These are phyloP conservation scores for Lactifluus pinguis DNA, from an alignment of 768 basidiomycete genomes.

Conservation along the genomic window DNA sequence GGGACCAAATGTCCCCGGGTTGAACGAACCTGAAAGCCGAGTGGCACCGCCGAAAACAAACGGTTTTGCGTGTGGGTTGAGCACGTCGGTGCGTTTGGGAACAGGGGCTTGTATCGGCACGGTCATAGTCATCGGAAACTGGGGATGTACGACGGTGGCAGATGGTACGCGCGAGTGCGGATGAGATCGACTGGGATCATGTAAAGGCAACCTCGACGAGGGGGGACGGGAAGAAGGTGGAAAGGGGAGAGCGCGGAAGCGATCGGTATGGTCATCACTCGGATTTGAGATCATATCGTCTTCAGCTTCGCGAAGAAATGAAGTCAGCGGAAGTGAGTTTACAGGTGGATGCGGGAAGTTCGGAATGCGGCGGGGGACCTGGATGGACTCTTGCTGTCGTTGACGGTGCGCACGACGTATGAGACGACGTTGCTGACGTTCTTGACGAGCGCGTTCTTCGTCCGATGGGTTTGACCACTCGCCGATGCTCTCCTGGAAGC, in stretches of 20 bases:
- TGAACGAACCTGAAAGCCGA: conserved; percentile 30
- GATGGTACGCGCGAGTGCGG: conserved; percentile 49
- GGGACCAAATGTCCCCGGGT: conserved; percentile 24
- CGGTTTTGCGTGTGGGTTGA: conserved; percentile 78
- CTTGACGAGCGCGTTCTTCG: conserved; percentile 71
- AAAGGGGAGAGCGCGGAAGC: conserved; percentile 1
- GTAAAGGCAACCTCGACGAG: conserved; percentile 51
- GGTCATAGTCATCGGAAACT: conserved; percentile 13
- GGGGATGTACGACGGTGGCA: conserved; percentile 14
- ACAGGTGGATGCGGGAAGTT: conserved; percentile 72
- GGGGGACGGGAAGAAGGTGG: conserved; percentile 23
- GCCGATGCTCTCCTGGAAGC: conserved; percentile 56
- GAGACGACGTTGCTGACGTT: conserved; percentile 53
- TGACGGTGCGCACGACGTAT: conserved; percentile 39
- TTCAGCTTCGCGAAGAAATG: conserved; percentile 26
- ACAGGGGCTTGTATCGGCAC: conserved; percentile 14
- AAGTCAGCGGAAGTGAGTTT: conserved; percentile 35
- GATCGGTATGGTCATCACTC: conserved; percentile 54
- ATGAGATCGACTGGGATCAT: conserved; percentile 57
- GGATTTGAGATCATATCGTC: conserved; percentile 81
- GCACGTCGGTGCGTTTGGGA: conserved; percentile 25
- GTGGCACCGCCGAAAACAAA: conserved; percentile 60
- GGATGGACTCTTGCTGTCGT: conserved; percentile 29
- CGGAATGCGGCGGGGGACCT: conserved; percentile 64
- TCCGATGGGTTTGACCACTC: conserved; percentile 91